These are phyloP conservation scores for Pichiaceae sp. DNA, from an alignment of 1,139 yeast genomes.

Conservation along the genomic window DNA sequence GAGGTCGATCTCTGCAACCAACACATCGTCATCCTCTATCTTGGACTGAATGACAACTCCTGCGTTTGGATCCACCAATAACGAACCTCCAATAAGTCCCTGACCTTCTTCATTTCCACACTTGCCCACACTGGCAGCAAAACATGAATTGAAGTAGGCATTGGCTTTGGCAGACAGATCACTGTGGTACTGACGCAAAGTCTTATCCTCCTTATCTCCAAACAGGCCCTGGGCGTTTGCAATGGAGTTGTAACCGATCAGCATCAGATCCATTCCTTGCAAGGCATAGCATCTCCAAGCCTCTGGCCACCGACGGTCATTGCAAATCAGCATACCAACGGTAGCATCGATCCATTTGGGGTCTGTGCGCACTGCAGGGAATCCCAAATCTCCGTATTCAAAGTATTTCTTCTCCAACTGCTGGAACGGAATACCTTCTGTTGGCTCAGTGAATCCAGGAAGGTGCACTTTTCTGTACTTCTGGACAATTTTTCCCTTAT, in stretches of 20 bases:
- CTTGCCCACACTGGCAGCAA: conserved; percentile 26
- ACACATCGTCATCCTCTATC: conserved; percentile 25
- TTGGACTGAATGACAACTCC: conserved; percentile 24
- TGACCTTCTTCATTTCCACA: conserved; percentile 28
- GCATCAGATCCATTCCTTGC: conserved; percentile 16
- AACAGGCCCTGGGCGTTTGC: conserved; percentile 23
- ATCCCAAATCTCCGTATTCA: conserved; percentile 27
- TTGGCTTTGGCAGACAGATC: conserved; percentile 25
- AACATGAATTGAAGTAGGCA: conserved; percentile 26
- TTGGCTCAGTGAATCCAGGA: conserved; percentile 26
- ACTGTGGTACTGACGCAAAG: conserved; percentile 23
- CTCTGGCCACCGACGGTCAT: conserved; percentile 32
- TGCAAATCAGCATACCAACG: conserved; percentile 26
- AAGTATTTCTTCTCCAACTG: conserved; percentile 26
- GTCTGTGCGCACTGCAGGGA: conserved; percentile 21
- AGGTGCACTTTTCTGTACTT: conserved; percentile 21
- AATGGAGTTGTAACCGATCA: conserved; percentile 27
- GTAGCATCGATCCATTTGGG: conserved; percentile 8
- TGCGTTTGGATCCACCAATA: conserved; percentile 27
- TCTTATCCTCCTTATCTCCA: conserved; percentile 16
- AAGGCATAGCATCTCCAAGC: conserved; percentile 27
- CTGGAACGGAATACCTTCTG: conserved; percentile 24
- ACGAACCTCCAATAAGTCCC: conserved; percentile 26
- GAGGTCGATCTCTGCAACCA: conserved; percentile 25
- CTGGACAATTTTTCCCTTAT: conserved; percentile 8